Conservation (phyloP, 306 rosid genomes). For the Vicia faba region DNA sequence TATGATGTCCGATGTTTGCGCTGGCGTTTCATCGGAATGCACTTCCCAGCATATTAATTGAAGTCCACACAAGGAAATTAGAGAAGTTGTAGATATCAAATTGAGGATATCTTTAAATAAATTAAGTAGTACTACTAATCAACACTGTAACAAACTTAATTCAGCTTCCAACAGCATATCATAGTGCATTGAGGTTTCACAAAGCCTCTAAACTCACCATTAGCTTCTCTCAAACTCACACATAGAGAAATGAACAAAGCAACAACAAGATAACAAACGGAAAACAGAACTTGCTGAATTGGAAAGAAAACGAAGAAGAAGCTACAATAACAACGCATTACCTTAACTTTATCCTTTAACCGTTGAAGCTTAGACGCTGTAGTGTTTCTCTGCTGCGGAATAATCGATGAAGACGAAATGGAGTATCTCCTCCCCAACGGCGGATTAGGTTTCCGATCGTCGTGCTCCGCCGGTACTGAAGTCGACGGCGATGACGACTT, state of each 20-base stretch:
- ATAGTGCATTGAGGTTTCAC: slow-evolving; percentile 13
- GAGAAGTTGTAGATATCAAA: slow-evolving; percentile 1
- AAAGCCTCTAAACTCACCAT: slow-evolving; percentile 1
- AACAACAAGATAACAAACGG: neutral
- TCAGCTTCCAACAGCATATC: slow-evolving; percentile 32
- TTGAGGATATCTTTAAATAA: slow-evolving; percentile 2
- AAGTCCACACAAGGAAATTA: slow-evolving; percentile 15
- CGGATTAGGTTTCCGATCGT: slow-evolving; percentile 55
- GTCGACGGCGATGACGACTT: slow-evolving; percentile 47
- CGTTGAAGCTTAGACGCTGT: slow-evolving; percentile 62
- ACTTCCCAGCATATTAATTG: slow-evolving; percentile 2
- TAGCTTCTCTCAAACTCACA: slow-evolving; percentile 21
- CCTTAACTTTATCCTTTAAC: slow-evolving; percentile 79
- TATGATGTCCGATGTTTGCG: neutral
- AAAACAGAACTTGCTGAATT: neutral
- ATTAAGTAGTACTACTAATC: neutral
- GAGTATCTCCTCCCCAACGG: slow-evolving; percentile 75
- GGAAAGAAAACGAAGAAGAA: slow-evolving; percentile 21
- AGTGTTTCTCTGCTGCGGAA: slow-evolving; percentile 60
- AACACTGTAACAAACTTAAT: slow-evolving; percentile 10
- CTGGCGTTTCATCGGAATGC: neutral
- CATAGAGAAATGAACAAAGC: slow-evolving; percentile 22
- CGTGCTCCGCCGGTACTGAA: slow-evolving; percentile 50
- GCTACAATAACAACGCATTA: slow-evolving; percentile 37
- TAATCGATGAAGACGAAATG: slow-evolving; percentile 63